phyloP scores from a whole-genome alignment of 2,329 filamentous ascomycete genomes.

The Colletotrichum sp. region DNA sequence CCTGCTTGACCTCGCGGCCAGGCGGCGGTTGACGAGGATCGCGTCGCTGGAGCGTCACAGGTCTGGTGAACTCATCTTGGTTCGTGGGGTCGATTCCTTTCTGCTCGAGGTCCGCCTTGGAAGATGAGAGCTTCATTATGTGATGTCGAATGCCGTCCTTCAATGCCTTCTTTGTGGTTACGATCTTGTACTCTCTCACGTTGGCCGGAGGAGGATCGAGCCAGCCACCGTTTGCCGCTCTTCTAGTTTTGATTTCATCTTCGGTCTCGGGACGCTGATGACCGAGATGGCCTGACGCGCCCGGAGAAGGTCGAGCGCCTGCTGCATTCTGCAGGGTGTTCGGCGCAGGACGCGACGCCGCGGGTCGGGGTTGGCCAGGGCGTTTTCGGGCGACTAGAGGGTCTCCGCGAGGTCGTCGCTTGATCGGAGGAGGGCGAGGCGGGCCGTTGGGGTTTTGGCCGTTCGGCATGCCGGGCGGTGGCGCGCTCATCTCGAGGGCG shows the following conservation, averaged over 20 bases:
- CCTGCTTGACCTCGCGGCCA: slow-evolving; percentile 67
- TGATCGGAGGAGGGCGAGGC: slow-evolving; percentile 43
- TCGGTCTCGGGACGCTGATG: slow-evolving; percentile 23
- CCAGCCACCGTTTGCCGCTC: slow-evolving; percentile 56
- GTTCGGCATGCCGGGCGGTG: slow-evolving; percentile 36
- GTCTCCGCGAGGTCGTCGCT: slow-evolving; percentile 57
- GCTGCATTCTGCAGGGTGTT: slow-evolving; percentile 26
- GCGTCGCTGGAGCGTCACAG: slow-evolving; percentile 86
- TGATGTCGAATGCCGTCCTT: slow-evolving; percentile 85
- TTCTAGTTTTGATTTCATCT: slow-evolving; percentile 29
- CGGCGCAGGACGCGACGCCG: slow-evolving; percentile 28
- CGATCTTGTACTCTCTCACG: slow-evolving; percentile 59
- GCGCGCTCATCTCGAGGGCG: slow-evolving; percentile 48
- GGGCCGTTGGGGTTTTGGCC: slow-evolving; percentile 36
- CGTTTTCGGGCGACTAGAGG: slow-evolving; percentile 70
- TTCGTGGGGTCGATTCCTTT: slow-evolving; percentile 72
- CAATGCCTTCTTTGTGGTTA: slow-evolving; percentile 82
- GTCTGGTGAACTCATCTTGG: slow-evolving; percentile 83
- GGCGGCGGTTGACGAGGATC: slow-evolving; percentile 77
- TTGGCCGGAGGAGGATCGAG: slow-evolving; percentile 53
- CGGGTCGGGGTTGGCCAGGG: slow-evolving; percentile 34
- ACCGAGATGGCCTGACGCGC: slow-evolving; percentile 7
- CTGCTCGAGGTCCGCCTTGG: slow-evolving; percentile 49
- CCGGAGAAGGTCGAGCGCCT: slow-evolving; percentile 14
- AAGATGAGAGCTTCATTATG: slow-evolving; percentile 77